Percentiles rank a stretch among this genome's conserved stretches.
Conservation (phyloP, 768 basidiomycete species). For the Leccinum variicolor region DNA sequence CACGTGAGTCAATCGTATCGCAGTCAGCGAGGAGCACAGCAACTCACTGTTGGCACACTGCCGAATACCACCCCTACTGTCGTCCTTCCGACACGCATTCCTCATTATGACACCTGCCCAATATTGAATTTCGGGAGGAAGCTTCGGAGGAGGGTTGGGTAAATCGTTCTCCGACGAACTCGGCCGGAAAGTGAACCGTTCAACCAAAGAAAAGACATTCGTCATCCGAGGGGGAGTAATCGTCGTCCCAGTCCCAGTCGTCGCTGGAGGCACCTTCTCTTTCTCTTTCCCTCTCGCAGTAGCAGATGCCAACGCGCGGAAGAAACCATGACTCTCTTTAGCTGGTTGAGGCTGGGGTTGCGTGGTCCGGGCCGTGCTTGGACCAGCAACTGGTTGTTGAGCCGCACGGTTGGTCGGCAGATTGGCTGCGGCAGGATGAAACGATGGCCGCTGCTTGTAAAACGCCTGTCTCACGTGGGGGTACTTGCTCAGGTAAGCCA, state of each 20-base stretch:
- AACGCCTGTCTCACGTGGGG: slow-evolving; percentile 96
- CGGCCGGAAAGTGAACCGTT: slow-evolving; percentile 94
- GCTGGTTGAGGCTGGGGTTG: slow-evolving; percentile 16
- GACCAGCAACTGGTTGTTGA: slow-evolving; percentile 23
- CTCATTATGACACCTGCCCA: slow-evolving; percentile 99
- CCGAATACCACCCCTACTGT: slow-evolving; percentile 84
- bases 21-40: background rate
- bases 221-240: slow-evolving; percentile 48
- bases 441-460: slow-evolving; percentile 81
- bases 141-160: slow-evolving; percentile 62
- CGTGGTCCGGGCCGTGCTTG: slow-evolving; percentile 21
- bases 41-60: slow-evolving; percentile 94
- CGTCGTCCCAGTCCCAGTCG: slow-evolving; percentile 15
- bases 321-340: slow-evolving; percentile 40
- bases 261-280: slow-evolving; percentile 27
- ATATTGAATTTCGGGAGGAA: slow-evolving; percentile 92
- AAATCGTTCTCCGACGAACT: slow-evolving; percentile 75
- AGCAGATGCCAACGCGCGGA: slow-evolving; percentile 43
- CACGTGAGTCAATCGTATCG: slow-evolving; percentile 1
- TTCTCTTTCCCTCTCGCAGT: slow-evolving; percentile 50
- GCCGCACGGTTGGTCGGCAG: slow-evolving; percentile 31
- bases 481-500: slow-evolving; percentile 97
- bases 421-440: slow-evolving; percentile 68
- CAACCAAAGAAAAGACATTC: slow-evolving; percentile 95
- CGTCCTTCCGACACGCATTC: slow-evolving; percentile 98